These are phyloP conservation scores for Epicoccum nigrum DNA, from an alignment of 2,329 filamentous ascomycete genomes.

Conservation along the genomic window DNA sequence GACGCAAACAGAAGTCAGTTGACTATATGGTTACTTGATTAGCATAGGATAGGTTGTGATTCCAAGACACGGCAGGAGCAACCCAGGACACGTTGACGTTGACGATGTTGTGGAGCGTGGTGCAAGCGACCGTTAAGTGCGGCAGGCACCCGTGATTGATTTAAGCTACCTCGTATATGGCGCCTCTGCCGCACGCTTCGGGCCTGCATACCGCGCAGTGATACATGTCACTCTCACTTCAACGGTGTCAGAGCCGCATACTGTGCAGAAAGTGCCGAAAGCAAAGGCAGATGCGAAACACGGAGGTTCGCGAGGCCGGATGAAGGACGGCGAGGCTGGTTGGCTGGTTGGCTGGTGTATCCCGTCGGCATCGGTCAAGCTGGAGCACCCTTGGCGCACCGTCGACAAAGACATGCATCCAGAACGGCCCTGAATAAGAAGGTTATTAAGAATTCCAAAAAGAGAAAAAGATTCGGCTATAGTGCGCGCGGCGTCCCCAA, in stretches of 20 bases:
- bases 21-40: neutral
- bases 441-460: neutral
- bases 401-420: conserved; percentile 13
- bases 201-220: conserved; percentile 18
- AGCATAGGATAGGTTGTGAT: neutral
- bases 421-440: conserved; percentile 12
- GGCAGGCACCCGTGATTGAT: conserved; percentile 16
- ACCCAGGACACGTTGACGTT: conserved; percentile 6
- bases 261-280: conserved; percentile 17
- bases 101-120: conserved; percentile 8
- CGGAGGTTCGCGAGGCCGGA: conserved; percentile 22
- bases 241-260: conserved; percentile 30
- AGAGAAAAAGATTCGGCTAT: neutral
- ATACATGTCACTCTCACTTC: conserved; percentile 30
- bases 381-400: conserved; percentile 16
- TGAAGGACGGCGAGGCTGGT: conserved; percentile 19
- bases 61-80: conserved; percentile 1
- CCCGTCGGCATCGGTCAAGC: conserved; percentile 5
- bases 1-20: conserved; percentile 1
- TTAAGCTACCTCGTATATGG: conserved; percentile 10
- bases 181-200: conserved; percentile 19
- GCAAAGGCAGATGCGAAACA: conserved; percentile 31
- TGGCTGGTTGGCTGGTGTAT: conserved; percentile 34
- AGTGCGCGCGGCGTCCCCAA: neutral
- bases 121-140: conserved; percentile 18